These are phyloP conservation scores for Plasmodium vivax DNA, from an alignment of 169 alveolate genomes.

Conservation along the genomic window DNA sequence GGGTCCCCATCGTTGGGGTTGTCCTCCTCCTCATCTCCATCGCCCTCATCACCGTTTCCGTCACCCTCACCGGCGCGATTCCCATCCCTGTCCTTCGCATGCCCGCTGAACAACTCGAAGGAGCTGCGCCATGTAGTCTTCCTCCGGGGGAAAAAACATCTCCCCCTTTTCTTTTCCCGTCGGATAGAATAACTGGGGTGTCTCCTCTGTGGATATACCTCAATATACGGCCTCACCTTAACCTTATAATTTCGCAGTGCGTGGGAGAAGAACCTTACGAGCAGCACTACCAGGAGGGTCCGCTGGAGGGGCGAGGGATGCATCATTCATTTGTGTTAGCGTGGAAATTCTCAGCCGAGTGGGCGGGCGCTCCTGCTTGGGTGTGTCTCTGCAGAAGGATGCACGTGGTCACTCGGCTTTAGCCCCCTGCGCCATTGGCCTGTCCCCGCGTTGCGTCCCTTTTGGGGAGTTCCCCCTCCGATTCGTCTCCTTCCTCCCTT, in stretches of 20 bases:
- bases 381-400: not conserved
- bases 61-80: no score
- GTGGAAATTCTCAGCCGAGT: not conserved
- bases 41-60: no score
- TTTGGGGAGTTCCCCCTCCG: not conserved
- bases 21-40: not conserved
- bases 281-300: constrained; percentile 1
- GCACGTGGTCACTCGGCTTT: not conserved
- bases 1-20: not conserved
- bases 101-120: not conserved
- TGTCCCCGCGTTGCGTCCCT: not conserved
- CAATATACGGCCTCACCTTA: constrained; percentile 14
- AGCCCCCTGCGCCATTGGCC: not conserved
- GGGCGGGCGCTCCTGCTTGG: not conserved
- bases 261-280: not conserved
- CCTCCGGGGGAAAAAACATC: not conserved
- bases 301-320: not conserved
- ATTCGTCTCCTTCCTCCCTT: not conserved
- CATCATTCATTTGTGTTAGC: constrained; percentile 20
- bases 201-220: not conserved
- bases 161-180: not conserved
- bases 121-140: not conserved
- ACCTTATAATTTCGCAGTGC: constrained; percentile 38
- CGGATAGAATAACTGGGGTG: not conserved
- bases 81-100: not conserved